These are phyloP conservation scores for Exophiala lecanii-corni DNA, from an alignment of 2,329 filamentous ascomycete genomes.

Conservation along the genomic window DNA sequence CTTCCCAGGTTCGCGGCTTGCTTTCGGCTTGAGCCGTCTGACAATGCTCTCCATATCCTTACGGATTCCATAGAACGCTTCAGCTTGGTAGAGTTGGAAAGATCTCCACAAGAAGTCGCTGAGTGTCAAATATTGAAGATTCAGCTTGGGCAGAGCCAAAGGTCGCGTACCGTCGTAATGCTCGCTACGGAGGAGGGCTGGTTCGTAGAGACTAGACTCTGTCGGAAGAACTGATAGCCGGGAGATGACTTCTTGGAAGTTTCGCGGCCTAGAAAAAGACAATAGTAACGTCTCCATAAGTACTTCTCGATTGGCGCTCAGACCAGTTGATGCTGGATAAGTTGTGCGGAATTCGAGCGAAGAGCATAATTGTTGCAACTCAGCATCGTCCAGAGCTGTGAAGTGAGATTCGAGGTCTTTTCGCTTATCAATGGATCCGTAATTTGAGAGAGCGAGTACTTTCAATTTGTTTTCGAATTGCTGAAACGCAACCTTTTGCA, in stretches of 20 bases:
- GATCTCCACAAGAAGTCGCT: conserved; percentile 97
- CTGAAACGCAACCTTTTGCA: conserved; percentile 74
- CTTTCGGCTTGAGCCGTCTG: conserved; percentile 69
- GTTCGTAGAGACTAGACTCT: conserved; percentile 73
- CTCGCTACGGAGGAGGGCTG: conserved; percentile 72
- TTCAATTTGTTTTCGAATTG: conserved; percentile 85
- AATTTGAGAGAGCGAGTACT: conserved; percentile 89
- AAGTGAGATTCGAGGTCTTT: conserved; percentile 74
- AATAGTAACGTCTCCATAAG: conserved; percentile 65
- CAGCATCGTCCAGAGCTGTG: conserved; percentile 65
- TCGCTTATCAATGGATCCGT: conserved; percentile 77
- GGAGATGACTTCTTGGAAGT: conserved; percentile 74
- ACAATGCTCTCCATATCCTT: conserved; percentile 83
- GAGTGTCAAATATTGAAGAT: conserved; percentile 89
- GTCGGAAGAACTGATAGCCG: conserved; percentile 76
- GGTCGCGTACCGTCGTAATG: conserved; percentile 81
- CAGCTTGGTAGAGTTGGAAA: conserved; percentile 79
- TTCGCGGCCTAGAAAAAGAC: conserved; percentile 69
- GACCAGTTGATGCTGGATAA: conserved; percentile 69
- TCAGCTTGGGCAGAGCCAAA: conserved; percentile 87
- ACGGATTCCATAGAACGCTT: conserved; percentile 89
- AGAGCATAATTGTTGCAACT: conserved; percentile 64
- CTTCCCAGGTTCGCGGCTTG: conserved; percentile 59
- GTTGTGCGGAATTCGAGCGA: conserved; percentile 71
- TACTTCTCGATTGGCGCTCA: conserved; percentile 55